phyloP scores from a whole-genome alignment of 2,329 filamentous ascomycete species.

The Paramyrothecium roridum region DNA sequence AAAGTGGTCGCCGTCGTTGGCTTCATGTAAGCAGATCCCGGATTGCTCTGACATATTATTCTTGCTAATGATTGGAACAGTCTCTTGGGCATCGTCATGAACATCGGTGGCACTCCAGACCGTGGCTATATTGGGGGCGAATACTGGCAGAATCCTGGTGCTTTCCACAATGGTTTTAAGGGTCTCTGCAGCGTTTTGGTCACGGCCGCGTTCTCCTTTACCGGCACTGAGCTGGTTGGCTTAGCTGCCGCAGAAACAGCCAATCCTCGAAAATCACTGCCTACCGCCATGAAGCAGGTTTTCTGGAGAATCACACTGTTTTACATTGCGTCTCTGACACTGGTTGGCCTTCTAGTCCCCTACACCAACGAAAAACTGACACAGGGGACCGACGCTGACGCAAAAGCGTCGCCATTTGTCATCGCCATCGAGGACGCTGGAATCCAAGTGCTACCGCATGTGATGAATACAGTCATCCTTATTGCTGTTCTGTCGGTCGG shows the following conservation, averaged over 20 bases:
- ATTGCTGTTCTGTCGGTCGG: slow-evolving; percentile 87
- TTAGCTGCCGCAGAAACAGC: slow-evolving; percentile 74
- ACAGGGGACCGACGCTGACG: slow-evolving; percentile 52
- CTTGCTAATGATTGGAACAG: slow-evolving; percentile 33
- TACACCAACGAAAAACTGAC: slow-evolving; percentile 66
- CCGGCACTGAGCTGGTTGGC: slow-evolving; percentile 73
- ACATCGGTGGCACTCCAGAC: slow-evolving; percentile 73
- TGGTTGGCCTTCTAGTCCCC: slow-evolving; percentile 80
- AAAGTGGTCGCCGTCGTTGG: slow-evolving; percentile 85
- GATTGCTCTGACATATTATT: slow-evolving; percentile 5
- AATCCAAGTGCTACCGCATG: slow-evolving; percentile 74
- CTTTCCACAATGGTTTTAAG: slow-evolving; percentile 80
- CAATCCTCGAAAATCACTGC: slow-evolving; percentile 78
- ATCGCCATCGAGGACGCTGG: slow-evolving; percentile 86
- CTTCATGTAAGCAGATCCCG: slow-evolving; percentile 64
- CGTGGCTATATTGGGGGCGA: slow-evolving; percentile 76
- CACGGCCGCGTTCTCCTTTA: slow-evolving; percentile 72
- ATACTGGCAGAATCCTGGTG: slow-evolving; percentile 78
- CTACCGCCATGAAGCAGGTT: slow-evolving; percentile 86
- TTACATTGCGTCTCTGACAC: slow-evolving; percentile 77
- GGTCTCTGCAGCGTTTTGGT: slow-evolving; percentile 78
- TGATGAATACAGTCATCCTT: slow-evolving; percentile 96
- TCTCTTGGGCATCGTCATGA: slow-evolving; percentile 80
- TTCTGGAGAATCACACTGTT: slow-evolving; percentile 94
- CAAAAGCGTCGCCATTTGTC: slow-evolving; percentile 84